phyloP scores from a whole-genome alignment of 306 rosid genomes.

The Leucaena leucocephala region DNA sequence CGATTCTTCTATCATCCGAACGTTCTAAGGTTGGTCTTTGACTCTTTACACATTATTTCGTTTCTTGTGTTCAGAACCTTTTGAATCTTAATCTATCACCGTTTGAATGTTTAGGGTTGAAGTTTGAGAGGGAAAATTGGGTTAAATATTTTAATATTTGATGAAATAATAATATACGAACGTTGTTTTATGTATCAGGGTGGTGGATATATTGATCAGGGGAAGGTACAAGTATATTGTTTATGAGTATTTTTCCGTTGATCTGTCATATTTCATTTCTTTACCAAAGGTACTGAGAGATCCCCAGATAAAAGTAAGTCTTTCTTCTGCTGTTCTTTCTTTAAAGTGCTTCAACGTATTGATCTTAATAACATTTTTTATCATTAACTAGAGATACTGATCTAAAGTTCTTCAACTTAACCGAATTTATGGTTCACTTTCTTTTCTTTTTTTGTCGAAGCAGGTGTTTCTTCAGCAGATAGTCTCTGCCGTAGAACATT shows the following conservation, averaged over 20 bases:
- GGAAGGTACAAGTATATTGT: too few species aligned
- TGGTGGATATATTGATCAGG: too few species aligned
- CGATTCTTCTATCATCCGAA: neutral
- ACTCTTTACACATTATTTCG: neutral
- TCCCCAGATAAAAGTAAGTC: neutral
- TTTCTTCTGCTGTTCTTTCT: neutral
- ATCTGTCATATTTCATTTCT: neutral
- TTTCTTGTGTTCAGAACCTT: too few species aligned
- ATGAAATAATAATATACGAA: too few species aligned
- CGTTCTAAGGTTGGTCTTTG: neutral
- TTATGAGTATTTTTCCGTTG: neutral
- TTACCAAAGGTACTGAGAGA: neutral
- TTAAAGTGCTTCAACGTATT: too few species aligned
- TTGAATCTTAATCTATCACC: too few species aligned
- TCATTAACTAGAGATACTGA: too few species aligned
- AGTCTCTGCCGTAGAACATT: constrained; percentile 18
- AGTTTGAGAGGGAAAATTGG: neutral
- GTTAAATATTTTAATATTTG: neutral
- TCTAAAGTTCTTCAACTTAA: too few species aligned
- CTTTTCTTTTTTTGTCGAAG: neutral
- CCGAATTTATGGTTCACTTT: neutral
- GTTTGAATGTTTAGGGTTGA: too few species aligned
- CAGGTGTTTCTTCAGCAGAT: constrained; percentile 30
- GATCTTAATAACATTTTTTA: too few species aligned
- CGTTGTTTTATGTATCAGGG: too few species aligned